Evolutionary conservation across 73 alveolate species (phyloP).

Genomic region (Paraurostyla sp.): DNA sequence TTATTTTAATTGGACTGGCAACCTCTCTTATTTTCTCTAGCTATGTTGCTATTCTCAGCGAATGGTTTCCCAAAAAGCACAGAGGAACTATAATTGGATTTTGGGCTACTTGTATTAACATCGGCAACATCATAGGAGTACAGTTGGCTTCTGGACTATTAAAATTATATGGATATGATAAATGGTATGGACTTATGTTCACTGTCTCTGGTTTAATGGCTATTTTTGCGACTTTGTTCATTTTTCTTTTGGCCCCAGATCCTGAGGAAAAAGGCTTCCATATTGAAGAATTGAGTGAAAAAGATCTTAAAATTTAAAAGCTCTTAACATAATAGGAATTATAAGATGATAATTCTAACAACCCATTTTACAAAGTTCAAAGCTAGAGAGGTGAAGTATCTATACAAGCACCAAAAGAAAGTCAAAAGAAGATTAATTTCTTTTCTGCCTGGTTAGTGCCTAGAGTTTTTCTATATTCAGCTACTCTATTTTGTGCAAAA

Average conservation of each 20-base stretch:
- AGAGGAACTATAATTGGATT: constrained; percentile 73
- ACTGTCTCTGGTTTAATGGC: background rate
- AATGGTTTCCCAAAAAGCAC: constrained; percentile 71
- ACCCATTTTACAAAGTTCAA: no score
- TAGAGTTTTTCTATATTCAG: constrained; percentile 53
- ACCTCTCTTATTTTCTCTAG: background rate
- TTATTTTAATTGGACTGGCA: background rate
- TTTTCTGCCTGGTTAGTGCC: background rate
- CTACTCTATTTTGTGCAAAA: constrained; percentile 50
- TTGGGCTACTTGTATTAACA: constrained; percentile 66
- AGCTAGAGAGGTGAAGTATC: no score
- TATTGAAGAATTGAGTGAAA: background rate
- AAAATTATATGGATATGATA: background rate
- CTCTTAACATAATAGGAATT: constrained; percentile 15
- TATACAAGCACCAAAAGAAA: background rate
- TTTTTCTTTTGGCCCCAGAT: background rate
- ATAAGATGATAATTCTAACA: no score
- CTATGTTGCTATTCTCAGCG: constrained; percentile 40
- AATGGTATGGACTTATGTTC: background rate
- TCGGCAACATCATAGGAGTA: constrained; percentile 76
- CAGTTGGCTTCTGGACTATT: constrained; percentile 27
- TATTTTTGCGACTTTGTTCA: background rate
- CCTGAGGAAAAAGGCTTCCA: constrained; percentile 32
- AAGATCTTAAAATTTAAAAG: background rate
- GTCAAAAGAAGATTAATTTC: background rate